These are phyloP conservation scores for Magnolia sinica DNA, from an alignment of 164 flowering plant species.

Conservation along the genomic window DNA sequence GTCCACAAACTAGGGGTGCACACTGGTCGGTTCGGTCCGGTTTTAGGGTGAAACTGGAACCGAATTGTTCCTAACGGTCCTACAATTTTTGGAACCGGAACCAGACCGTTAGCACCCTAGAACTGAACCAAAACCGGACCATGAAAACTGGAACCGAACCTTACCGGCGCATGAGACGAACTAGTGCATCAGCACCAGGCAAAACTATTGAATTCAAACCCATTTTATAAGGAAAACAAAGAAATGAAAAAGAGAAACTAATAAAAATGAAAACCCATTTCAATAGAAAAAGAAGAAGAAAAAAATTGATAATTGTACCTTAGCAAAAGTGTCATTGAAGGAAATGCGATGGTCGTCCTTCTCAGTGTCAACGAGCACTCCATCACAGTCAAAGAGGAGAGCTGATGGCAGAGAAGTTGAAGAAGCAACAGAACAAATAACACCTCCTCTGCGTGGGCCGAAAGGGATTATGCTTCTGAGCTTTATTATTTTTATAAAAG, in stretches of 20 bases:
- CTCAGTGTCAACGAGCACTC: conserved; percentile 94
- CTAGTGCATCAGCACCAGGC: not conserved
- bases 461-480: conserved; percentile 4
- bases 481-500: not conserved
- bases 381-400: conserved; percentile 91
- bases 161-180: not conserved
- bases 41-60: no score
- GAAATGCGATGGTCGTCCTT: conserved; percentile 92
- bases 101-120: no score
- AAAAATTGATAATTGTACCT: conserved; percentile 30
- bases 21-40: no score
- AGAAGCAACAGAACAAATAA: conserved; percentile 42
- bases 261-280: not conserved
- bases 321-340: conserved; percentile 82
- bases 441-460: not conserved
- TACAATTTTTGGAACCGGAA: no score
- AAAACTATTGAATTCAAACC: not conserved
- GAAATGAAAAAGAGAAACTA: not conserved
- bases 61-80: no score
- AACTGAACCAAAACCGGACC: no score
- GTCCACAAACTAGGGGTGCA: no score
- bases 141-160: not conserved
- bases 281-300: not conserved
- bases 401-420: conserved; percentile 69
- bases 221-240: not conserved